Evolutionary conservation across 192 early-diverging fungal genomes (phyloP), one percentile per base, ranked within the genome.

Genomic region (Coemansia sp.): DNA sequence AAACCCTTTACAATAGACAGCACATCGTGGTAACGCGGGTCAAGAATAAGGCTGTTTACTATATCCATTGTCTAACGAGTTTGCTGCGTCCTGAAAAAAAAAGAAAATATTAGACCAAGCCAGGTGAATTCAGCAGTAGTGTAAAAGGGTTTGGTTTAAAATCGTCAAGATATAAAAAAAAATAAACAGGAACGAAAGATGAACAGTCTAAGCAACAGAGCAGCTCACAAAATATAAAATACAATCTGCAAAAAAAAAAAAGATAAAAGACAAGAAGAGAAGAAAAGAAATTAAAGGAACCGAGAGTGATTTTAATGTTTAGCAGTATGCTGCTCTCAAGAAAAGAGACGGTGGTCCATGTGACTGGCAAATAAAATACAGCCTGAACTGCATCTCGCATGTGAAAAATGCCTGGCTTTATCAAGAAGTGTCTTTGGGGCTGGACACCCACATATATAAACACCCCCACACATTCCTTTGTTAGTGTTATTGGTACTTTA

Each of bases 1-100:
- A 94, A 91, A 20, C 94, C 94, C 77, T 97, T 97, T 57, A 97
- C 76, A 39, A 97, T 90, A 33, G 92, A 80, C 43, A 97, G 85
- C 9, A 92, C 34, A 65, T 93, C 91, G 83, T 92, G 92, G 85
- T 93, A 88, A 61, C 85, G 79, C n/a, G 93, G 93, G 65, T 88
- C 85, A 59, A 90, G 87, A 34, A 90, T 73, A 61, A 90, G 35
- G 36, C 36, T 45, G 58, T 75, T 78, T 52, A 84, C 62, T n/a
- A 66, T 36, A 34, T 68, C 66, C 60, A 61, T 73, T 8, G 15
- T 56, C 39, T 61, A 57, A 33, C 52, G 15, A 14, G 35, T 39
- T 1, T n/a, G 35, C 33, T n/a, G 57, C 28, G 57, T 8, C 55
- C 28, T 56, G 2, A 17, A 59, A 7, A 60, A 37, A 12, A 39